Evolutionary conservation across 2,329 filamentous ascomycete genomes (phyloP).

Genomic region (Ploettnerulaceae sp.): DNA sequence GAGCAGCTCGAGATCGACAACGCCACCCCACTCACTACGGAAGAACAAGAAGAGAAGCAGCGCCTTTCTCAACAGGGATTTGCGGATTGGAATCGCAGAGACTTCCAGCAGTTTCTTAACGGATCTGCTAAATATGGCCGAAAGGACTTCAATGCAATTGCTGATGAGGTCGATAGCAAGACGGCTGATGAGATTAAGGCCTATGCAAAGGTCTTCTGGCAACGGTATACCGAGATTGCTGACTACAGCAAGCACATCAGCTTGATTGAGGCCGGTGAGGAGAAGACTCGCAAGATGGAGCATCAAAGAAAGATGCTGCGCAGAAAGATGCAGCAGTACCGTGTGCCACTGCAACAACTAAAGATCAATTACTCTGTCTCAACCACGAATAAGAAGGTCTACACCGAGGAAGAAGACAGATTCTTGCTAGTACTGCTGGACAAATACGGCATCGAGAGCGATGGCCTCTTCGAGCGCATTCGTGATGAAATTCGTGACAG

Average conservation of each 20-base stretch:
- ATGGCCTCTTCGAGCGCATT: slow-evolving; percentile 86
- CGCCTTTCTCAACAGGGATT: slow-evolving; percentile 80
- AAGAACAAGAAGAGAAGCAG: slow-evolving; percentile 84
- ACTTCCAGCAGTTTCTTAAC: slow-evolving; percentile 98
- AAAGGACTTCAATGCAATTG: slow-evolving; percentile 77
- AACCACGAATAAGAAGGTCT: slow-evolving; percentile 99
- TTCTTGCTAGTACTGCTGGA: slow-evolving; percentile 93
- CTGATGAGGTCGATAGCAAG: slow-evolving; percentile 89
- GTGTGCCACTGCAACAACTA: slow-evolving; percentile 94
- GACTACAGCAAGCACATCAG: slow-evolving; percentile 87
- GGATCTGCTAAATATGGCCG: slow-evolving; percentile 90
- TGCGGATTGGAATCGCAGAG: slow-evolving; percentile 89
- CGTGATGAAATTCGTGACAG: slow-evolving; percentile 95
- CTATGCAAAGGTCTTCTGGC: slow-evolving; percentile 95
- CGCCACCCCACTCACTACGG: slow-evolving; percentile 80
- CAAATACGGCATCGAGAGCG: slow-evolving; percentile 85
- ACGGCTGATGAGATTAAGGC: slow-evolving; percentile 76
- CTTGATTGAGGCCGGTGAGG: slow-evolving; percentile 88
- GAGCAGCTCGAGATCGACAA: slow-evolving; percentile 94
- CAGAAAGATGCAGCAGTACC: slow-evolving; percentile 94
- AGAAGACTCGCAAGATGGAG: slow-evolving; percentile 80
- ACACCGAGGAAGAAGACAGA: slow-evolving; percentile 95
- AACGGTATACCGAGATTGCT: slow-evolving; percentile 82
- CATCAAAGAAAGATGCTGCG: slow-evolving; percentile 89
- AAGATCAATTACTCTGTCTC: slow-evolving; percentile 99